phyloP scores from a whole-genome alignment of 768 basidiomycete species.

The Tylopilus sp. region DNA sequence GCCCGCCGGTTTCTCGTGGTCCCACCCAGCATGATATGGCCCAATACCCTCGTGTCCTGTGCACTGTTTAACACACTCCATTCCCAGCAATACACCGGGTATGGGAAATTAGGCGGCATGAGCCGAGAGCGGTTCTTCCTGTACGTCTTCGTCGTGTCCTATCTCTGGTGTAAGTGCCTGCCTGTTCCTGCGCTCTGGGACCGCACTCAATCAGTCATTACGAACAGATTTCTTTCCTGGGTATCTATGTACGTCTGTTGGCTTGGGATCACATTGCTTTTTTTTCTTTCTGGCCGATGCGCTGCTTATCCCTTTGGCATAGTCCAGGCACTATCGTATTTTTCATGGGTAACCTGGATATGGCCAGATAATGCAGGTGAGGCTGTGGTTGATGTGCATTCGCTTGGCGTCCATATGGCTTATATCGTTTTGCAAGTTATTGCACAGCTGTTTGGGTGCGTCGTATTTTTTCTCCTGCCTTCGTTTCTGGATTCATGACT shows the following conservation, averaged over 20 bases:
- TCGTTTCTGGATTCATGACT: neutral
- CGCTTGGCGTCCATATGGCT: constrained; percentile 16
- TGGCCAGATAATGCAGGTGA: constrained; percentile 45
- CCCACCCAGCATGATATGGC: constrained; percentile 68
- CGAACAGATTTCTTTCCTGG: constrained; percentile 41
- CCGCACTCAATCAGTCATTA: constrained; percentile 5
- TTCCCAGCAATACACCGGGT: constrained; percentile 61
- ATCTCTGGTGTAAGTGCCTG: constrained; percentile 52
- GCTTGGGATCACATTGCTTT: neutral
- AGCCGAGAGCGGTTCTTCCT: constrained; percentile 77
- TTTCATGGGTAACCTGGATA: constrained; percentile 59
- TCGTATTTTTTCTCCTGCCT: neutral
- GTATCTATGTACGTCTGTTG: constrained; percentile 36
- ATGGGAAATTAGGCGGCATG: constrained; percentile 58
- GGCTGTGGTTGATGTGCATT: constrained; percentile 8
- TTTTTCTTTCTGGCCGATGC: neutral
- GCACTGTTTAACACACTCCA: constrained; percentile 78
- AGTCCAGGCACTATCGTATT: constrained; percentile 51
- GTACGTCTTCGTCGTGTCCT: constrained; percentile 54
- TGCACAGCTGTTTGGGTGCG: constrained; percentile 47
- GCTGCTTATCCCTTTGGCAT: constrained; percentile 19
- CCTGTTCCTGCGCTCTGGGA: neutral
- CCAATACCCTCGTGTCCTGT: constrained; percentile 68
- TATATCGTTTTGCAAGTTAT: constrained; percentile 31
- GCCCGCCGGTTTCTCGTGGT: constrained; percentile 70